Evolutionary conservation across 2,329 filamentous ascomycete species (phyloP), one percentile per base, ranked within the genome.

Genomic region (Bipolaris cookei): DNA sequence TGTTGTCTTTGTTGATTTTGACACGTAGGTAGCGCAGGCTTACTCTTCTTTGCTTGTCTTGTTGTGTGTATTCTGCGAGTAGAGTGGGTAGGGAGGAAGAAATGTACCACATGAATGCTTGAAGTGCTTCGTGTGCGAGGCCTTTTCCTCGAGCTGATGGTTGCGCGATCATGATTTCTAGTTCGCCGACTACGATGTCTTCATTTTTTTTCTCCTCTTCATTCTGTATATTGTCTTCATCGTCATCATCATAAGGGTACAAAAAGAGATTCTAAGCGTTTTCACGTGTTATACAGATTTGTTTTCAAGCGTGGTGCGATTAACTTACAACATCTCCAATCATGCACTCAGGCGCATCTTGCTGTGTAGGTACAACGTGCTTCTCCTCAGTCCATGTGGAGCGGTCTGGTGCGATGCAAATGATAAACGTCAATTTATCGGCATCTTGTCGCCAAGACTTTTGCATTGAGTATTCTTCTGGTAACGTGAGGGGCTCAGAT

Each of bases 341-440:
- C 81, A 83, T 82, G 6, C 48, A 47, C 5, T 76, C 76, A 0
- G 84, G 79, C 1, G 76, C 69, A 68, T 94, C 91, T 4, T 80
- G 78, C 1, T 75, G 73, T 10, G 14, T 62, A 32, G 46, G 49
- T 1, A 18, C 52, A 28, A 71, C 44, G 4, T 32, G 25, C 3
- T 38, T 28, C 3, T 23, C 25, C 7, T 47, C 5, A 32, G 53
- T 30, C 13, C 25, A 25, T 49, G 16, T 25, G 16, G 8, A 20
- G 37, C 47, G 16, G 10, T 32, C 13, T 3, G 63, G 54, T 6
- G 55, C 54, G 3, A 51, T 59, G 59, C 92, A 97, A 51, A 90
- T 77, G 73, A 98, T 97, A 67, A 97, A 98, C 0, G 94, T 98
- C 59, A 98, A 77, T 78, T 98, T 98, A 77, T 98, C 93, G 23